Percentiles rank a stretch among this genome's conserved stretches.
These are phyloP conservation scores for Podosphaera fusca DNA, from an alignment of 2,329 filamentous ascomycete species.

Conservation along the genomic window DNA sequence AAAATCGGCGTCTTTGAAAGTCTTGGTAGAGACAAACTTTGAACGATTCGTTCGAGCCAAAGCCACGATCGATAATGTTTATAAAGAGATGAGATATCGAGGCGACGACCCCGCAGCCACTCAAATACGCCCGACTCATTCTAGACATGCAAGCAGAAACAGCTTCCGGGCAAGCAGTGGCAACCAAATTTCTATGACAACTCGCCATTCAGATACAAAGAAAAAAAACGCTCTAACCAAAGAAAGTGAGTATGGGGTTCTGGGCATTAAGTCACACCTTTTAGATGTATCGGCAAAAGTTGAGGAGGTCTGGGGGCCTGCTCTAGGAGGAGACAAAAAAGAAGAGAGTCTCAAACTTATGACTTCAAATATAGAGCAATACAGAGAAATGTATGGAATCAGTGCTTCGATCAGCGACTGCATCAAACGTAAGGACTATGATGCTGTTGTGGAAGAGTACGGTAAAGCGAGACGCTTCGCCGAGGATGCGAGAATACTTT, in stretches of 20 bases:
- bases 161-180: constrained; percentile 20
- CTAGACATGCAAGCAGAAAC: constrained; percentile 17
- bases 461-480: constrained; percentile 59
- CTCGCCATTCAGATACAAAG: constrained; percentile 26
- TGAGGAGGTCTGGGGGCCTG: constrained; percentile 92
- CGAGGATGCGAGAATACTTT: constrained; percentile 51
- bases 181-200: constrained; percentile 11
- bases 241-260: constrained; percentile 75
- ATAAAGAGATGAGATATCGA: constrained; percentile 81
- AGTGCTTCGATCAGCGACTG: constrained; percentile 56
- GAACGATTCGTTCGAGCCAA: constrained; percentile 95
- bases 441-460: constrained; percentile 69
- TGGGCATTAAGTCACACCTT: constrained; percentile 70
- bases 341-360: constrained; percentile 70
- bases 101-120: constrained; percentile 25
- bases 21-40: constrained; percentile 92
- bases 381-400: constrained; percentile 63
- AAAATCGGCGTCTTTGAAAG: constrained; percentile 89
- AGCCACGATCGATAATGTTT: constrained; percentile 94
- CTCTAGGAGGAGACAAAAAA: constrained; percentile 71
- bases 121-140: constrained; percentile 17
- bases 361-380: constrained; percentile 50
- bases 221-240: constrained; percentile 83
- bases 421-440: constrained; percentile 80
- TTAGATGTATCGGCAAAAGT: constrained; percentile 82